Conservation (phyloP, 345 rosid genomes). For the Diplotaxis tenuifolia region DNA sequence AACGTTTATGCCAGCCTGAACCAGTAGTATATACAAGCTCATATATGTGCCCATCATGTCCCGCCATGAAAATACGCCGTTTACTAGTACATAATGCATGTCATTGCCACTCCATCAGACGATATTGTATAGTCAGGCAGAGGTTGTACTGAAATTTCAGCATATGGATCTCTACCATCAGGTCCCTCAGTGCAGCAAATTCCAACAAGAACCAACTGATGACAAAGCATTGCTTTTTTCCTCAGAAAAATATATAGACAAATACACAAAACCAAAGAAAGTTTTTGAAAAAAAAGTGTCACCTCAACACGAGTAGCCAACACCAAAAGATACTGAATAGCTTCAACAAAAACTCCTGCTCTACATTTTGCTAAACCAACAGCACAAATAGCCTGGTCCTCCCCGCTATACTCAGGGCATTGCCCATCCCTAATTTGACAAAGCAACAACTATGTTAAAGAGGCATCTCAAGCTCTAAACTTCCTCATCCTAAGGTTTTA, state of each 20-base stretch:
- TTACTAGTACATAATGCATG: slow-evolving; percentile 73
- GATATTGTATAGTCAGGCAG: slow-evolving; percentile 84
- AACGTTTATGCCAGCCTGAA: slow-evolving; percentile 88
- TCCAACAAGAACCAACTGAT: slow-evolving; percentile 93
- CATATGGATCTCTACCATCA: slow-evolving; percentile 86
- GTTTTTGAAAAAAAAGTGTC: not conserved
- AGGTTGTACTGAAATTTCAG: slow-evolving; percentile 87
- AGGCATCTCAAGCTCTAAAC: slow-evolving; percentile 15
- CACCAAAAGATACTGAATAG: slow-evolving; percentile 82
- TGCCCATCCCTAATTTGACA: slow-evolving; percentile 75
- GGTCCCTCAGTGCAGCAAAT: slow-evolving; percentile 83
- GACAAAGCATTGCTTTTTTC: slow-evolving; percentile 20
- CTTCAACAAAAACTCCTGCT: slow-evolving; percentile 89
- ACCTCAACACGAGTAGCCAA: slow-evolving; percentile 96
- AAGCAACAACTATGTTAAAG: slow-evolving; percentile 4
- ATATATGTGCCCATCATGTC: slow-evolving; percentile 91
- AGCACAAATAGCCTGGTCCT: slow-evolving; percentile 93
- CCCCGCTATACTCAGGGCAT: slow-evolving; percentile 85
- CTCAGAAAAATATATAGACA: slow-evolving; percentile 6
- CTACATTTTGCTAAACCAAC: slow-evolving; percentile 86
- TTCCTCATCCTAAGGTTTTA: too few species aligned
- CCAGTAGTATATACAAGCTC: slow-evolving; percentile 82
- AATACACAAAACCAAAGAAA: slow-evolving; percentile 5
- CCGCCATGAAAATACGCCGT: slow-evolving; percentile 91
- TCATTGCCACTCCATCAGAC: slow-evolving; percentile 95